Conservation (phyloP, 331 rosid species). For the Malus hybrid region DNA sequence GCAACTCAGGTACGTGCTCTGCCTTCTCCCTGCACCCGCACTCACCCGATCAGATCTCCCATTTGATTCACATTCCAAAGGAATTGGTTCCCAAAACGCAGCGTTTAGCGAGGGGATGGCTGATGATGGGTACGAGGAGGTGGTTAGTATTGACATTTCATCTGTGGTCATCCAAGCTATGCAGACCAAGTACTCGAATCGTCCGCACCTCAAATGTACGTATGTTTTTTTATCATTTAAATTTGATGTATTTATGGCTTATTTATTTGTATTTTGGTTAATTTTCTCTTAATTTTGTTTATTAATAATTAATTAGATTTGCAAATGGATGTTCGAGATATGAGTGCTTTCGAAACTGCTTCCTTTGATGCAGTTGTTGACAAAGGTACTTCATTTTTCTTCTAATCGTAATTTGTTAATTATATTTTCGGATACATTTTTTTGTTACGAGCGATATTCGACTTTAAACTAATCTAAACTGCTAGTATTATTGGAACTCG, state of each 20-base stretch:
- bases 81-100: not conserved
- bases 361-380: constrained; percentile 65
- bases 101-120: constrained; percentile 78
- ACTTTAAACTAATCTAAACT: not conserved
- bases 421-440: not conserved
- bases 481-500: too few relatives aligned
- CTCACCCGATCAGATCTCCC: constrained; percentile 2
- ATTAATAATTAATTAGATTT: constrained; percentile 27
- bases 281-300: not conserved
- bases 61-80: not conserved
- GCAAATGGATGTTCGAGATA: constrained; percentile 79
- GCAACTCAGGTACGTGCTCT: constrained; percentile 55
- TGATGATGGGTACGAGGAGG: constrained; percentile 66
- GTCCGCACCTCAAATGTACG: constrained; percentile 50
- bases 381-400: constrained; percentile 44
- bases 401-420: not conserved
- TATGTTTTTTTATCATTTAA: constrained; percentile 14
- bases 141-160: constrained; percentile 72
- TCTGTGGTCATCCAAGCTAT: constrained; percentile 74
- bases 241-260: not conserved
- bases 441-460: too few relatives aligned
- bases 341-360: constrained; percentile 52
- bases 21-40: not conserved
- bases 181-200: constrained; percentile 44
- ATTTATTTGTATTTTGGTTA: not conserved